Evolutionary conservation across 352 stramenopile species (phyloP).

Genomic region (Phytophthora cactorum): DNA sequence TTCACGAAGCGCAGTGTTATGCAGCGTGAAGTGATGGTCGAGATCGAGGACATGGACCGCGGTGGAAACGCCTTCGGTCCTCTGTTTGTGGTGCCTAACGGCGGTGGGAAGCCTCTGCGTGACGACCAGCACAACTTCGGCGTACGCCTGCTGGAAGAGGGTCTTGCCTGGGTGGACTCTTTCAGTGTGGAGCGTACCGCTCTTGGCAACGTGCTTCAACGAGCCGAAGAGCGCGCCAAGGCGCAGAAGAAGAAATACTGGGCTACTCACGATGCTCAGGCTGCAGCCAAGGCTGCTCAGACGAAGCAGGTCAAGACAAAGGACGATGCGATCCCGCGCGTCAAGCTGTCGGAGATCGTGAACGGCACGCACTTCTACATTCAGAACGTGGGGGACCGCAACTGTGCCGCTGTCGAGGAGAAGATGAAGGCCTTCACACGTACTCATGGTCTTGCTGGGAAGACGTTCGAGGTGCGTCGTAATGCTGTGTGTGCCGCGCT

Average conservation of each 20-base stretch:
- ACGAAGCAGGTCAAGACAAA: constrained; percentile 55
- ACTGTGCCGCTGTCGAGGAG: constrained; percentile 90
- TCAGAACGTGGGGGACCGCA: constrained; percentile 90
- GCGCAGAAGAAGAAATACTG: constrained; percentile 95
- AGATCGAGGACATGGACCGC: constrained; percentile 94
- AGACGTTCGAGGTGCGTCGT: constrained; percentile 91
- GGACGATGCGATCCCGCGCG: constrained; percentile 70
- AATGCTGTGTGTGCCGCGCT: constrained; percentile 94
- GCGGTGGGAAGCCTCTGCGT: constrained; percentile 42
- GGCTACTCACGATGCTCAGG: constrained; percentile 84
- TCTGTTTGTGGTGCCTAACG: constrained; percentile 66
- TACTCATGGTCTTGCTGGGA: constrained; percentile 87
- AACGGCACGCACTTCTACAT: constrained; percentile 95
- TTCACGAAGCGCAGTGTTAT: constrained; percentile 91
- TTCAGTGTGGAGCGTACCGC: constrained; percentile 94
- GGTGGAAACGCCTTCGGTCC: constrained; percentile 92
- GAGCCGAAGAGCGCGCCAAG: constrained; percentile 90
- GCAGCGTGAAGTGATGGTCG: constrained; percentile 92
- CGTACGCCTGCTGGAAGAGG: constrained; percentile 92
- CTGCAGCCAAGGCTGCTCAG: constrained; percentile 52
- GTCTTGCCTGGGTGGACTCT: constrained; percentile 93
- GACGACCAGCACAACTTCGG: constrained; percentile 90
- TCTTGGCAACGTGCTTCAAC: constrained; percentile 71
- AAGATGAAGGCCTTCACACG: constrained; percentile 94
- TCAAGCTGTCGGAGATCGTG: constrained; percentile 95